Base-by-base conservation (phyloP, 2,329 filamentous ascomycete genomes). In the Coniochaeta hoffmannii region DNA sequence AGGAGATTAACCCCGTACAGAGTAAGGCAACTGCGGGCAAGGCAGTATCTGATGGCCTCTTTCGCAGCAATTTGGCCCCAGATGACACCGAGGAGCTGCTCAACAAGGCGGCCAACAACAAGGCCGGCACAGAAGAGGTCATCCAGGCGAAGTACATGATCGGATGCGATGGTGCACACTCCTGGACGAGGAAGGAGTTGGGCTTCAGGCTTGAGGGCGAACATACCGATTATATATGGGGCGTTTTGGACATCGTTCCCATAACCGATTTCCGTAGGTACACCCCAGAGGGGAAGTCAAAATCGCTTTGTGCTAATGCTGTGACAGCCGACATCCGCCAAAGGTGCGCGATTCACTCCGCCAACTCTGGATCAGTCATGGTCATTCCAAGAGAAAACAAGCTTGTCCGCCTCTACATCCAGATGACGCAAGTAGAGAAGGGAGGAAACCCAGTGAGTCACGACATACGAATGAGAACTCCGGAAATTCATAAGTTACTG, bases 161-260 rank as follows among this genome's bases (percentile, higher is more conserved):
- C 4, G 86, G 86, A 0, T 85, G 81, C 46, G 86, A 89, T 59
- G 86, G 86, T 0, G 86, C 86, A 0, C 83, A 86, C 62, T 83
- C 78, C 55, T 88, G 84, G 82, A 82, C 81, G 0, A 71, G 86
- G 36, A 74, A 76, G 54, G 74, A 81, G 55, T 69, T 88, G 78
- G 65, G 63, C 1, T 63, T 64, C 36, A 55, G 61, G 38, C 55
- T 66, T 17, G 55, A 61, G 17, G 65, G 65, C 9, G 65, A 67
- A 22, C 59, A 60, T 17, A 66, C 65, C 2, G 65, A 67, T 57
- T 64, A 61, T 50, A 61, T 65, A 53, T 63, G 65, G 64, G 65
- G 64, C 11, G 65, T 67, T 3, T 60, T 67, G 59, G 64, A 67
- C 50, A 64, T 67, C 38, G 59, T 66, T 8, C 65, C 65, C 6